Evolutionary conservation across 495 filamentous ascomycete genomes (phyloP).

Genomic region (Tuber borchii): DNA sequence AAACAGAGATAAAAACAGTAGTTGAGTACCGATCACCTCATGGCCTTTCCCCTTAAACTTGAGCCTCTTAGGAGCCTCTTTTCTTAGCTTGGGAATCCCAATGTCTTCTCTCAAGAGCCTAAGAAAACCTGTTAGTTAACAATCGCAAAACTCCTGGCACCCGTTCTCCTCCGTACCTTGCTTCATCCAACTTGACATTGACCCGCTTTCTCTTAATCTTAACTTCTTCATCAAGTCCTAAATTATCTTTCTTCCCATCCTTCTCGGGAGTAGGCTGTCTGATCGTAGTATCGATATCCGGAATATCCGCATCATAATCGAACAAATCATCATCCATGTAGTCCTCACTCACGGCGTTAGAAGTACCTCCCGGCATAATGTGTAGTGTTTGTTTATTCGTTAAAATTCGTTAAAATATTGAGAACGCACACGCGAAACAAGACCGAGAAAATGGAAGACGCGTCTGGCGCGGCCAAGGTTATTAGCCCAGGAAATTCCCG

Average conservation of each 20-base stretch:
- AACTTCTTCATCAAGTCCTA: conserved; percentile 84
- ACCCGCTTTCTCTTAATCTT: conserved; percentile 65
- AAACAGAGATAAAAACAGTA: neutral
- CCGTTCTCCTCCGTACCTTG: conserved; percentile 51
- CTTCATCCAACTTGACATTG: conserved; percentile 78
- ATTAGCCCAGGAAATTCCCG: conserved; percentile 4
- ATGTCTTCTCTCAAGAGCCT: conserved; percentile 65
- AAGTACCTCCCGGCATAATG: conserved; percentile 16
- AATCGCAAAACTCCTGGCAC: neutral
- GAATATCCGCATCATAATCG: conserved; percentile 60
- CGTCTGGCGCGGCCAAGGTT: conserved; percentile 20
- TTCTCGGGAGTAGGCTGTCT: conserved; percentile 41
- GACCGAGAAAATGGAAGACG: conserved; percentile 31
- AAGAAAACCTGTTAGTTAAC: conserved; percentile 11
- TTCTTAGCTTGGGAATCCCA: conserved; percentile 76
- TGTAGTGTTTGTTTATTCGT: conserved; percentile 3
- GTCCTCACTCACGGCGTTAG: conserved; percentile 37
- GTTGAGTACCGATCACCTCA: conserved; percentile 54
- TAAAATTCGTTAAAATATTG: neutral
- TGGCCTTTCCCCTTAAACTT: conserved; percentile 89
- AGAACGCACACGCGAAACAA: neutral
- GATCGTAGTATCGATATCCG: conserved; percentile 44
- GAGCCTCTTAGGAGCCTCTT: conserved; percentile 61
- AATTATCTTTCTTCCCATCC: conserved; percentile 42
- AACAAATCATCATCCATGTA: conserved; percentile 56